These are phyloP conservation scores for Ramalina intermedia DNA, from an alignment of 495 filamentous ascomycete species.

Conservation along the genomic window DNA sequence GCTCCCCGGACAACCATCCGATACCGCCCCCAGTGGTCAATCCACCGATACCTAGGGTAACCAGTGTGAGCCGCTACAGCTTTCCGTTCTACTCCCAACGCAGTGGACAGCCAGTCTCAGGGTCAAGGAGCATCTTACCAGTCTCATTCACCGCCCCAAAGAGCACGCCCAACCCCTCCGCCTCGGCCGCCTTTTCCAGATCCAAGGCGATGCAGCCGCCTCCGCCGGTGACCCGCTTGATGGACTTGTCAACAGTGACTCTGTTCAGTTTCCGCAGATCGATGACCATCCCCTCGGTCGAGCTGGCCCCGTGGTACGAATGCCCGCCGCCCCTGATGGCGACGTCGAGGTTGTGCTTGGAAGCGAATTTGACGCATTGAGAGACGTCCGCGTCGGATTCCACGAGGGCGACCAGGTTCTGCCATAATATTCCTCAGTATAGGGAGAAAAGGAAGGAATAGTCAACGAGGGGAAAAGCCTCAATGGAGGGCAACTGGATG, in stretches of 20 bases:
- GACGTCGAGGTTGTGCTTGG: conserved; percentile 30
- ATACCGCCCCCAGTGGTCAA: conserved; percentile 23
- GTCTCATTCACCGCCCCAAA: conserved; percentile 3
- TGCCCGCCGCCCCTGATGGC: conserved; percentile 41
- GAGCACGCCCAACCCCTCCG: conserved; percentile 1
- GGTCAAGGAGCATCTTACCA: neutral
- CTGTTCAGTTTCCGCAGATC: conserved; percentile 35
- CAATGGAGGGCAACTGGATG: too few relatives aligned
- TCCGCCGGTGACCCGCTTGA: conserved; percentile 31
- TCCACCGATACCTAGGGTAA: conserved; percentile 20
- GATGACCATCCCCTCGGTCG: conserved; percentile 37
- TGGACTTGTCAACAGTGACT: conserved; percentile 29
- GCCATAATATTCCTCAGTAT: too few relatives aligned
- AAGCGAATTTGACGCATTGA: conserved; percentile 12
- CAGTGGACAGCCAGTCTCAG: too few relatives aligned
- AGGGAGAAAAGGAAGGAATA: too few relatives aligned
- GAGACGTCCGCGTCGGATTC: neutral
- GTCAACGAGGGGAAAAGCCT: too few relatives aligned
- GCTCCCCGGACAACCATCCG: conserved; percentile 18
- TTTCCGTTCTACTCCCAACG: too few relatives aligned
- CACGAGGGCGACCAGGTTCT: conserved; percentile 1
- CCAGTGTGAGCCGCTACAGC: too few relatives aligned
- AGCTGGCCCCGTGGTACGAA: conserved; percentile 31
- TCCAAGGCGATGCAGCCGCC: conserved; percentile 24
- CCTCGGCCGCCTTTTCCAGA: neutral